phyloP scores from a whole-genome alignment of 2,329 filamentous ascomycete species.

The Ceratocystis albifundus region DNA sequence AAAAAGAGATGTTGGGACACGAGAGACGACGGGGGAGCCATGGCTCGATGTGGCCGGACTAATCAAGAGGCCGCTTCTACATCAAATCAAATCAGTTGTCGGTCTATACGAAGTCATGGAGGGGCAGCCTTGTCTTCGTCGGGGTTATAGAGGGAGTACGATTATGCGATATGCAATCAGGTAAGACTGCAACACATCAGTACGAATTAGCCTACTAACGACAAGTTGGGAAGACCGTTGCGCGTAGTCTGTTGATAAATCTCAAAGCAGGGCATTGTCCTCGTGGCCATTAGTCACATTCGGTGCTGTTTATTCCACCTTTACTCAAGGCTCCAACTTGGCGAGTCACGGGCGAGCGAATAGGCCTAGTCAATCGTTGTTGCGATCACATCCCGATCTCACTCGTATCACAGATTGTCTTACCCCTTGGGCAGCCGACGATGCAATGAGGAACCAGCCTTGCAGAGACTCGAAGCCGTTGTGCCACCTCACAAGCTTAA shows the following conservation, averaged over 20 bases:
- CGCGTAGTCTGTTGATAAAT: no score
- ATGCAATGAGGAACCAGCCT: not conserved
- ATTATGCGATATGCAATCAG: not conserved
- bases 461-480: not conserved
- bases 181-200: slow-evolving; percentile 4
- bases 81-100: not conserved
- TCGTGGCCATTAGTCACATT: no score
- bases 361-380: not conserved
- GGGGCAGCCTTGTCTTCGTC: not conserved
- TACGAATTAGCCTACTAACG: not conserved
- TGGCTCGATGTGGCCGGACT: not conserved
- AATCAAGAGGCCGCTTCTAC: not conserved
- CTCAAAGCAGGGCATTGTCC: no score
- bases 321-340: not conserved
- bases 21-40: not conserved
- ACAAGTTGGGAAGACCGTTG: no score
- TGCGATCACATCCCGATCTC: not conserved
- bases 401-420: not conserved
- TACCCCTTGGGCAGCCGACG: not conserved
- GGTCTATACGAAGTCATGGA: not conserved
- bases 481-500: not conserved
- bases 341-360: not conserved
- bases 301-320: no score
- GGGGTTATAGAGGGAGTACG: not conserved
- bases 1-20: not conserved